Conservation (phyloP, 129 eudicot species). For the Lactuca sativa region DNA sequence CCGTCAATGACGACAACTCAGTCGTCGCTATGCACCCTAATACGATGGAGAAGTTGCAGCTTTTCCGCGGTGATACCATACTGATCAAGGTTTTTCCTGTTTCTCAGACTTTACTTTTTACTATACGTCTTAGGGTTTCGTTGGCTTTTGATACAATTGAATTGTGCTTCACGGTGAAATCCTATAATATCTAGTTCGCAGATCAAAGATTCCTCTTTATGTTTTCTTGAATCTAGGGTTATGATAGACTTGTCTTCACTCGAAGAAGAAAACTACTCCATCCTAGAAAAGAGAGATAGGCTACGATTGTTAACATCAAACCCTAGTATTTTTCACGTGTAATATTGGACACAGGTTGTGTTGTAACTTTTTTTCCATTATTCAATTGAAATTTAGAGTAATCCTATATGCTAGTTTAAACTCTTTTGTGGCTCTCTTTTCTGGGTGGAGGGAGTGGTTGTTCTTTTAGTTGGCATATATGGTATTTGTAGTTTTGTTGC, state of each 20-base stretch:
- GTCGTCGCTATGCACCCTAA: slow-evolving; percentile 56
- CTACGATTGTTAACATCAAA: too few species aligned
- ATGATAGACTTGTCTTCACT: slow-evolving; percentile 13
- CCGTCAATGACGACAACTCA: slow-evolving; percentile 60
- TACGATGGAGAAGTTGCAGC: slow-evolving; percentile 64
- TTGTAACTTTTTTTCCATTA: too few species aligned
- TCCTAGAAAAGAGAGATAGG: too few species aligned
- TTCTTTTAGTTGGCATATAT: too few species aligned
- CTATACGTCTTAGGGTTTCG: slow-evolving; percentile 1
- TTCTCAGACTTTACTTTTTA: slow-evolving; percentile 2
- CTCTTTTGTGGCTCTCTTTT: too few species aligned
- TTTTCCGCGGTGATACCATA: slow-evolving; percentile 63
- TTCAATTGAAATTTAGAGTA: too few species aligned
- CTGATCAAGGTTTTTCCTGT: slow-evolving; percentile 44
- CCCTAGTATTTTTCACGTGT: too few species aligned
- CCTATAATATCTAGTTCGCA: neutral
- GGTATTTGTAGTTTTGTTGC: too few species aligned
- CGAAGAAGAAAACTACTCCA: too few species aligned
- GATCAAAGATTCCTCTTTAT: slow-evolving; percentile 1
- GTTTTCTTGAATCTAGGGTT: neutral
- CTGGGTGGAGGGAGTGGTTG: too few species aligned
- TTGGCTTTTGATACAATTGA: slow-evolving; percentile 1
- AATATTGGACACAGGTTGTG: too few species aligned
- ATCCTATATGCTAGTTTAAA: too few species aligned
- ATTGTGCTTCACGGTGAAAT: neutral